Base-by-base conservation (phyloP, 1,284 basidiomycete genomes). In the Sporisorium reilianum region DNA sequence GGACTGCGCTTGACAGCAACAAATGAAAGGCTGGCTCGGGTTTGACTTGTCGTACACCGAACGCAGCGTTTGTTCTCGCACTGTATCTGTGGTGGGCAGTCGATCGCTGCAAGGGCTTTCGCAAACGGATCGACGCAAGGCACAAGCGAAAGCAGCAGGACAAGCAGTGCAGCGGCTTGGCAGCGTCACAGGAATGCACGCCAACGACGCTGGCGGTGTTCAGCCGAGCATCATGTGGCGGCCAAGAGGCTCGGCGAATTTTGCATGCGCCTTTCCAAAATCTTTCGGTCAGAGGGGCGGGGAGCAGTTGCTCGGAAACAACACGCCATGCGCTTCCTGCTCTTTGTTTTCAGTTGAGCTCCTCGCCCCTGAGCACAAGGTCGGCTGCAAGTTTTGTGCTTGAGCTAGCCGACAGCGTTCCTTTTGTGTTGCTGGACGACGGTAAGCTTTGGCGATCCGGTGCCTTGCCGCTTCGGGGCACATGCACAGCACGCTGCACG, bases 241-340 rank as follows among this genome's bases (percentile, higher is more conserved):
- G 61, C 61, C 61, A 64, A 64, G 61, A 52, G 22, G 49, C 61
- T 64, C 61, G 61, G 61, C 61, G 56, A 57, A 52, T 48, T 53
- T 46, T 38, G 8, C 32, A 38, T 51, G 32, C 45, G 26, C 25
- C 4, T 22, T 25, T n/a, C n/a, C 36, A 18, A 38, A 38, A 38
- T 45, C 45, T 28, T 26, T 28, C 28, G 40, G 26, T 41, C 44
- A 38, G 28, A 16, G 10, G 23, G 45, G 16, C n/a, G 36, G 18
- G n/a, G 8, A 38, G 36, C 36, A 38, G 7, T 38, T 32, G 9
- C 28, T 30, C 45, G 45, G 26, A 20, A 5, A 38, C 18, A 34
- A 34, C 34, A 34, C 36, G n/a, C 16, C 36, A 5, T 38, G 18
- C 11, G 36, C 32, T 38, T 38, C 18, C 36, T n/a, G n/a, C n/a